Evolutionary conservation across 345 rosid species (phyloP).

Genomic region (Eucalyptus tenuipes): DNA sequence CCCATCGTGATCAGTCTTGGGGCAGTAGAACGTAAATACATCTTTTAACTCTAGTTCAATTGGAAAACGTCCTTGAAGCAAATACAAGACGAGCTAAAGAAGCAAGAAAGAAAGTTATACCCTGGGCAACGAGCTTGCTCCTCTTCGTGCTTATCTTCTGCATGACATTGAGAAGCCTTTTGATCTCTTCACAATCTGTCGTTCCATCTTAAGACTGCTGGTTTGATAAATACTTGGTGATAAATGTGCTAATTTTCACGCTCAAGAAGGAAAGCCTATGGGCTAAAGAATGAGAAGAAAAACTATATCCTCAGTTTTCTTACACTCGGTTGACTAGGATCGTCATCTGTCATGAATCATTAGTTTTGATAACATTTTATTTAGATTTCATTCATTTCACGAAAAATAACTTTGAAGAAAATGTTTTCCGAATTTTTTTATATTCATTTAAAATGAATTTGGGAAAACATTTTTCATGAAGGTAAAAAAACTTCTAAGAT

Average conservation of each 20-base stretch:
- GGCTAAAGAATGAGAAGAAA: background rate
- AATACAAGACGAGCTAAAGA: background rate
- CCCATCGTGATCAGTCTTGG: background rate
- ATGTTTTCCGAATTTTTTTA: accelerated
- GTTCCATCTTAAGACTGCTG: background rate
- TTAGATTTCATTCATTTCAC: accelerated
- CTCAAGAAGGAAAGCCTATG: background rate
- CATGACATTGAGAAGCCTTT: background rate
- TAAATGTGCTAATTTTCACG: background rate
- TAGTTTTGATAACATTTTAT: background rate
- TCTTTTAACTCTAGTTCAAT: background rate
- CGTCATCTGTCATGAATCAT: accelerated
- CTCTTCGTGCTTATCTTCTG: background rate
- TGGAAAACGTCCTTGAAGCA: background rate
- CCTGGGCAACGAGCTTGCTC: background rate
- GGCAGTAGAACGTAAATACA: background rate
- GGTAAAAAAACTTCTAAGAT: too few species aligned
- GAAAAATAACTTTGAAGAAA: accelerated
- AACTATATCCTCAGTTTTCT: background rate
- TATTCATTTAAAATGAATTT: accelerated
- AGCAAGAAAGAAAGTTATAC: background rate
- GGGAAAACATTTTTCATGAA: accelerated
- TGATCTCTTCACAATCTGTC: background rate
- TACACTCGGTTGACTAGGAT: background rate
- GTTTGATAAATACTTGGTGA: background rate